Percentiles rank a stretch among this genome's conserved stretches.
Conservation (phyloP, 2,329 filamentous ascomycete species). For the Phaeosphaeria sp. region DNA sequence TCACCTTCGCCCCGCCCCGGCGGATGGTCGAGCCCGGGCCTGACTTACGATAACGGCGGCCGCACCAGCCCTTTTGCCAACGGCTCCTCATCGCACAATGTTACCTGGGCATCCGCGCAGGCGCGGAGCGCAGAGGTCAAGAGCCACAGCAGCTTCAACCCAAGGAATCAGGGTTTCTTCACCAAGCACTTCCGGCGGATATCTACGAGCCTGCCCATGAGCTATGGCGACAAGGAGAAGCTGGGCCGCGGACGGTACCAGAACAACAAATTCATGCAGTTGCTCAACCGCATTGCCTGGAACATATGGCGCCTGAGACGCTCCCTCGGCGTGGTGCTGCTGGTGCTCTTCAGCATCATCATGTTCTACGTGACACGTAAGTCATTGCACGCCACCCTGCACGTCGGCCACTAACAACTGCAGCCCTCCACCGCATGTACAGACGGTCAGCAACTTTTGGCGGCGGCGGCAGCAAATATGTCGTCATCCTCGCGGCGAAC, state of each 20-base stretch:
- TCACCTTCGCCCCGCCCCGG: constrained; percentile 86
- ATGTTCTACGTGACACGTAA: constrained; percentile 77
- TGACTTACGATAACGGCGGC: constrained; percentile 69
- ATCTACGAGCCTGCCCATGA: constrained; percentile 76
- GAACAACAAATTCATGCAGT: constrained; percentile 42
- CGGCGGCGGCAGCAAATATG: constrained; percentile 88
- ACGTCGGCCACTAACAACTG: constrained; percentile 24
- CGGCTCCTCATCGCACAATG: constrained; percentile 56
- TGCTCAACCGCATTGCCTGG: constrained; percentile 49
- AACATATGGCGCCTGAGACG: constrained; percentile 71
- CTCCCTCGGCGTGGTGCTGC: constrained; percentile 64
- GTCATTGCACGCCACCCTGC: constrained; percentile 46
- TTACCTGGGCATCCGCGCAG: constrained; percentile 84
- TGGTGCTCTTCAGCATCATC: constrained; percentile 67
- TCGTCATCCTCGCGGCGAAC: constrained; percentile 92
- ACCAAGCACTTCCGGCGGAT: constrained; percentile 81
- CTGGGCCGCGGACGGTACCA: constrained; percentile 61
- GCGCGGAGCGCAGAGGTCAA: constrained; percentile 75
- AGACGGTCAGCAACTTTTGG: constrained; percentile 76
- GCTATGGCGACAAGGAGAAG: constrained; percentile 80
- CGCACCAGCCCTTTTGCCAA: constrained; percentile 69
- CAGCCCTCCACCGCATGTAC: constrained; percentile 67
- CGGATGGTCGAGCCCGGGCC: constrained; percentile 85
- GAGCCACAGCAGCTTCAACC: constrained; percentile 79
- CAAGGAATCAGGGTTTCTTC: constrained; percentile 86